These are phyloP conservation scores for Chondrostereum purpureum DNA, from an alignment of 1,284 basidiomycete genomes.

Conservation along the genomic window DNA sequence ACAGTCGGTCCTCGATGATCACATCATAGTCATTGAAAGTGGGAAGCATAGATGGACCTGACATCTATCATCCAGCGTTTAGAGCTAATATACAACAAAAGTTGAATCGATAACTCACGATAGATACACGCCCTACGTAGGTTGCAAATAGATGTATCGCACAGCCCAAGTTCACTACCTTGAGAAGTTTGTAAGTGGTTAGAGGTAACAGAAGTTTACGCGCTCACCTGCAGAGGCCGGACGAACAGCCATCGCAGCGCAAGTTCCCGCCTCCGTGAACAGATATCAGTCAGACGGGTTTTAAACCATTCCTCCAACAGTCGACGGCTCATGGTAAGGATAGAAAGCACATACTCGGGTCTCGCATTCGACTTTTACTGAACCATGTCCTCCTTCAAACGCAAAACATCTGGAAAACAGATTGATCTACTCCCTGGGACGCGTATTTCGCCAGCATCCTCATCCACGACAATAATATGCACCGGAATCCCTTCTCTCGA, in stretches of 20 bases:
- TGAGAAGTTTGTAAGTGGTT: background rate
- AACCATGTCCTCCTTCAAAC: slow-evolving; percentile 82
- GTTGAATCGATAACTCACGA: slow-evolving; percentile 11
- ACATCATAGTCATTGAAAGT: slow-evolving; percentile 65
- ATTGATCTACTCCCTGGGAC: slow-evolving; percentile 47
- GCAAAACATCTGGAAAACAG: slow-evolving; percentile 45
- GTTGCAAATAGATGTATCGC: slow-evolving; percentile 15
- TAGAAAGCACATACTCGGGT: too few relatives aligned
- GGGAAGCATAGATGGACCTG: slow-evolving; percentile 86
- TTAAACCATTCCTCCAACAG: background rate
- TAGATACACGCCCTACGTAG: slow-evolving; percentile 15
- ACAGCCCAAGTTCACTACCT: slow-evolving; percentile 9
- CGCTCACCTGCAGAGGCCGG: slow-evolving; percentile 22
- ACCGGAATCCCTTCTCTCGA: slow-evolving; percentile 94
- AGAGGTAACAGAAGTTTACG: background rate
- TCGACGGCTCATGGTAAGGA: background rate
- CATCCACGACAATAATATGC: slow-evolving; percentile 64
- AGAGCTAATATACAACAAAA: slow-evolving; percentile 3
- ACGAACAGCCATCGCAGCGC: background rate
- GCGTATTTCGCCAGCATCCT: slow-evolving; percentile 55
- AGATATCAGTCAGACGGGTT: background rate
- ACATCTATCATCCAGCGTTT: slow-evolving; percentile 32
- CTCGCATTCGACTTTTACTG: background rate
- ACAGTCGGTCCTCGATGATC: slow-evolving; percentile 57
- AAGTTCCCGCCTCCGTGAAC: background rate